Conservation (phyloP, 257 asterid genomes). For the Henckelia pumila region DNA sequence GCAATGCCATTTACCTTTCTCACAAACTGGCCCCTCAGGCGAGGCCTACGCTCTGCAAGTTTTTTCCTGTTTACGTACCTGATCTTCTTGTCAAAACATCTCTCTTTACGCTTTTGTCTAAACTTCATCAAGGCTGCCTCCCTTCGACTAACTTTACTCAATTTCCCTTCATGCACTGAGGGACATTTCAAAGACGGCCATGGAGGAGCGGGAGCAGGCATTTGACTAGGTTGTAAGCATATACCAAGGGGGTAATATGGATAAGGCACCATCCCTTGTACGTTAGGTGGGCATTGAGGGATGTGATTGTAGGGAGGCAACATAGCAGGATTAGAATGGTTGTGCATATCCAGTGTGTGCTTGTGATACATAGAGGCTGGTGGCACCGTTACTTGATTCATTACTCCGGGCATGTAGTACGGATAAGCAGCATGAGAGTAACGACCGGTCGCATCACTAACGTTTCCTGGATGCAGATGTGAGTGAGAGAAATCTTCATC, state of each 20-base stretch:
- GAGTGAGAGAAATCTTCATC: slow-evolving; percentile 44
- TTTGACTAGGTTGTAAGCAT: slow-evolving; percentile 73
- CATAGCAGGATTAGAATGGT: slow-evolving; percentile 44
- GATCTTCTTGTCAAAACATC: slow-evolving; percentile 92
- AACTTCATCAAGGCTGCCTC: slow-evolving; percentile 93
- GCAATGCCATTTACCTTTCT: slow-evolving; percentile 71
- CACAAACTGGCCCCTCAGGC: slow-evolving; percentile 88
- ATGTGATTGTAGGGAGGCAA: slow-evolving; percentile 63
- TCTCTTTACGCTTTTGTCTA: slow-evolving; percentile 84
- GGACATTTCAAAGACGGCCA: slow-evolving; percentile 57
- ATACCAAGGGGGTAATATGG: slow-evolving; percentile 67
- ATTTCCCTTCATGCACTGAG: slow-evolving; percentile 40
- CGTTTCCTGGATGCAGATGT: slow-evolving; percentile 41
- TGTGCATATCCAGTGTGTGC: slow-evolving; percentile 45
- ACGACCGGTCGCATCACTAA: slow-evolving; percentile 38
- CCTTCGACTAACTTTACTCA: slow-evolving; percentile 60
- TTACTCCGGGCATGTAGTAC: slow-evolving; percentile 61
- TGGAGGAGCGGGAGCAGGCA: slow-evolving; percentile 42
- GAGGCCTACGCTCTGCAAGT: slow-evolving; percentile 96
- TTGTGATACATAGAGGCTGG: slow-evolving; percentile 50
- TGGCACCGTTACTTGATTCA: slow-evolving; percentile 60
- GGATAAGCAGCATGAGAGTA: slow-evolving; percentile 55
- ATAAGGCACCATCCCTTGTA: slow-evolving; percentile 59
- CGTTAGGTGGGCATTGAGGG: slow-evolving; percentile 55
- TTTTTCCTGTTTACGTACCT: slow-evolving; percentile 85